Evolutionary conservation across 2,329 filamentous ascomycete species (phyloP), one percentile per base, ranked within the genome.

Genomic region (Cercospora berteroae): DNA sequence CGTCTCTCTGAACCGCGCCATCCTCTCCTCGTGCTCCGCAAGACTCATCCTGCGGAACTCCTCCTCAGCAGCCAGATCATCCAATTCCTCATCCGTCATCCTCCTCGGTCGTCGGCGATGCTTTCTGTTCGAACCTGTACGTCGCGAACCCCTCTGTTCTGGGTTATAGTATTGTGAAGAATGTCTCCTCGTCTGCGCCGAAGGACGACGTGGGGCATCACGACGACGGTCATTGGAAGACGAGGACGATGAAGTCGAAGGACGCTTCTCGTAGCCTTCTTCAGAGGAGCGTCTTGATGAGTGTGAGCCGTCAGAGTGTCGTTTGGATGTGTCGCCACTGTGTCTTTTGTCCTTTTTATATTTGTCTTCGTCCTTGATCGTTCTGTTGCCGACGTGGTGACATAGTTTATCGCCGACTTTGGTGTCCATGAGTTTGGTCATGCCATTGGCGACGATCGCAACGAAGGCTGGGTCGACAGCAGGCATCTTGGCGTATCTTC

Each of bases 101-200:
- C 61, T 56, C 25, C 61, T 33, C 2, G 20, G 10, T 29, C 58
- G 48, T n/a, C 48, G 48, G 4, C 61, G 61, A 56, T 63, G 61
- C 50, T 63, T 63, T 23, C 50, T 56, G 18, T 27, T 63, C 48
- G 61, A 63, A 5, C 61, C 61, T 6, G 61, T 63, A 20, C 61
- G 48, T 36, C 50, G 27, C 5, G 61, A 63, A n/a, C 61, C 61
- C 9, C 31, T 31, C 36, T 63, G 61, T n/a, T 63, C 61, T 3
- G 61, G 61, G 18, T 63, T 63, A n/a, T 63, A 63, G 50, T 63
- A 57, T 29, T 52, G 48, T n/a, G 61, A 63, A 50, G 61, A 63
- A 12, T 56, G 50, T 16, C 61, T 33, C 23, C 48, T 36, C 31
- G 25, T 20, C 29, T 63, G 42, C 23, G 50, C 50, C 2, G 61